Evolutionary conservation across 2,329 filamentous ascomycete species (phyloP), one percentile per base, ranked within the genome.

Genomic region (Botrytis sinoallii): DNA sequence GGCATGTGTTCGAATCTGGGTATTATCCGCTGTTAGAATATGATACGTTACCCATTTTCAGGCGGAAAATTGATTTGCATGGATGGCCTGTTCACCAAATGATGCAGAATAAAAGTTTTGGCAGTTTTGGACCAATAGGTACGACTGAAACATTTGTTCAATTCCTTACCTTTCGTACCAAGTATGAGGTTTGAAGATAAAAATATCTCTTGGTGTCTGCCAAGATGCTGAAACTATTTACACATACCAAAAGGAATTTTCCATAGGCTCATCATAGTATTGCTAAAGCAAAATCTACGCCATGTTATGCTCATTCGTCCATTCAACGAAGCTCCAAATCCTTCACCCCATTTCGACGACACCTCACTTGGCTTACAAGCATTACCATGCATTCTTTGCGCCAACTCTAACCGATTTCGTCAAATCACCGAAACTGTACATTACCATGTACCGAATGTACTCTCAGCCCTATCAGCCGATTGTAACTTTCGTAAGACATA

Each of bases 181-280:
- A 68, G 63, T 25, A 57, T 42, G 38, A n/a, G 59, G 64, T 48
- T 57, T 46, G 40, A 52, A 61, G 64, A 72, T 72, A 72, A 68
- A 68, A 68, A 72, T 68, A 67, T 48, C 52, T 40, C 14, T 18
- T 46, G 4, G 16, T 67, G 29, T 59, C 59, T 42, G n/a, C 61
- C 61, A 72, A 72, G 70, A 68, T 68, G 70, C 70, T 68, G 63
- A 72, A 68, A 72, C 70, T 48, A 38, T 48, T 42, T 18, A 38
- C 18, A 20, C 38, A 40, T 8, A 55, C 18, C 46, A 29, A 52
- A 55, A 52, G 35, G 1, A 67, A 40, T n/a, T 55, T 44, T 68
- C 46, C 35, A n/a, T 55, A 32, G n/a, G 46, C 6, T 10, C 16
- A 32, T 10, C 7, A 42, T 35, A 16, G 32, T 9, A 44, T 42